Base-by-base conservation (phyloP, 1,139 yeast species). In the Groenewaldozyma sp. region DNA sequence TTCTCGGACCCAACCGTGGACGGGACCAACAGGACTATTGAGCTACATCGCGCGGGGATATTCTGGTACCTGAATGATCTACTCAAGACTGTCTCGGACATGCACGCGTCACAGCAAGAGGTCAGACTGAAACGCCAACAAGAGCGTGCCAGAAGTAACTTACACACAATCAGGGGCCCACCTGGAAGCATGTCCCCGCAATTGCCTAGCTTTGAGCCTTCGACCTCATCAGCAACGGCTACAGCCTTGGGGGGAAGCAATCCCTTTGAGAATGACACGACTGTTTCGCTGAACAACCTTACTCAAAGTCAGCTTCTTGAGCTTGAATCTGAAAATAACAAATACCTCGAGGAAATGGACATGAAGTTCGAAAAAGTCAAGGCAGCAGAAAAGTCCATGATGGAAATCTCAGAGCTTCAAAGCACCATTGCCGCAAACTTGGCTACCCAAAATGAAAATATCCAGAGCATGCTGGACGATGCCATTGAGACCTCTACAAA, bases 361-460 rank as follows among this genome's bases (percentile, higher is more conserved):
- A 50, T 55, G 21, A 56, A 64, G 2, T 55, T 63, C 16, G 59
- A 59, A 34, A 61, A 64, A 45, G 68, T 68, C 1, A 54, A 57
- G 39, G 53, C 56, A 45, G 74, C 91, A n/a, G 93, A 87, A 55
- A 71, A 70, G 44, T 76, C 94, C 2, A 78, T 88, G 65, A 63
- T 78, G 39, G 96, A 87, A 55, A 82, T 91, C 37, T 74, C 91
- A 1, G 76, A 78, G 41, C 62, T 91, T 47, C 94, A 87, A 54
- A 70, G 80, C 24, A 94, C 86, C 53, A 67, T 91, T 45, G 72
- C 87, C 3, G 67, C 79, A 38, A 94, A 88, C 54, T 65, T 91
- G 39, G 77, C 78, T 27, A 62, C 76, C 0, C 98, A 91, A 59
- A 76, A 83, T 3, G 82, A 79, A 39, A 80, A 76, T 56, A 83